Conservation (phyloP, 345 rosid species). For the Punica granatum region DNA sequence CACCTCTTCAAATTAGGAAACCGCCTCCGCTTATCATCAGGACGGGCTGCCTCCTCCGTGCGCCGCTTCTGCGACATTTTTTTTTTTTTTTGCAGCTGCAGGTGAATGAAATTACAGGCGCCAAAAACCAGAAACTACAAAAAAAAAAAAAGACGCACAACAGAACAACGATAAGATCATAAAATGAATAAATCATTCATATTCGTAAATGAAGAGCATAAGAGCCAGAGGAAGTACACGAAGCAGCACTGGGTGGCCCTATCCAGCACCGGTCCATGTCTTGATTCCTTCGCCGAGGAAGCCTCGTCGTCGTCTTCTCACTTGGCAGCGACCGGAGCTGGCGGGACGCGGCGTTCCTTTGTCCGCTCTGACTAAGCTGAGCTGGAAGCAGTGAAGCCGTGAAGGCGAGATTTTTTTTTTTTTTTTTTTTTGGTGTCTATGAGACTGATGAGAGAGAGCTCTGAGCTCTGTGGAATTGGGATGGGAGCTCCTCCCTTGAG, state of each 20-base stretch:
- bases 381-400: not conserved
- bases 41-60: constrained; percentile 48
- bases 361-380: not conserved
- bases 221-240: not conserved
- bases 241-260: not conserved
- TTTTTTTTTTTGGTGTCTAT: too few species aligned
- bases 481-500: too few species aligned
- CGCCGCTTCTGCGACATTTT: constrained; percentile 92
- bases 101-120: not conserved
- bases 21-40: constrained; percentile 68
- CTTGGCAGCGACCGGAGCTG: constrained; percentile 1
- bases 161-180: not conserved
- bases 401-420: not conserved
- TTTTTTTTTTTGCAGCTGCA: not conserved
- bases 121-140: constrained; percentile 1
- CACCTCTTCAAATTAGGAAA: constrained; percentile 48
- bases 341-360: not conserved
- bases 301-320: not conserved
- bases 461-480: not conserved
- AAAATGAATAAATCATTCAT: too few species aligned
- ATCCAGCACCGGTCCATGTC: not conserved
- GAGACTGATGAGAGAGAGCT: too few species aligned
- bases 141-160: not conserved
- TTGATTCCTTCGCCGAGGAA: not conserved
- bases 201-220: too few species aligned